phyloP scores from a whole-genome alignment of 2,329 filamentous ascomycete species.

The Calonectria pauciramosa region DNA sequence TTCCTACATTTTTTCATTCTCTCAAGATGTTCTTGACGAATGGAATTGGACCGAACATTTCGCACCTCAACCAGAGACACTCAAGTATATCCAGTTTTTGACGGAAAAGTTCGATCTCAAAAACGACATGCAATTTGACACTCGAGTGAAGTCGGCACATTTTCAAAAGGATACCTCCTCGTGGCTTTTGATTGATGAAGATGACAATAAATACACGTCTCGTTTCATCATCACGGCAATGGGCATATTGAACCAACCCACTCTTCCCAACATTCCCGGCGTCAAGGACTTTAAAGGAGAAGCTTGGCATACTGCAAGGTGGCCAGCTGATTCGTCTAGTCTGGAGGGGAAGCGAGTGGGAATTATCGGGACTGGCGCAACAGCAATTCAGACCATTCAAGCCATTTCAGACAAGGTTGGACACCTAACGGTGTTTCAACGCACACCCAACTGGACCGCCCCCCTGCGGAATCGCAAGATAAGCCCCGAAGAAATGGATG shows the following conservation, averaged over 20 bases:
- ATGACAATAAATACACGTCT: conserved; percentile 38
- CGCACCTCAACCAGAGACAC: conserved; percentile 42
- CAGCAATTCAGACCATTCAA: conserved; percentile 32
- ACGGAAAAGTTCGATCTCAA: conserved; percentile 42
- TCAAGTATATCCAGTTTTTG: conserved; percentile 25
- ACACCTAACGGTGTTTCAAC: conserved; percentile 29
- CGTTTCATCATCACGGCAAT: conserved; percentile 46
- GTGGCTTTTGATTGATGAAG: conserved; percentile 49
- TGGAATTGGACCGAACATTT: conserved; percentile 57
- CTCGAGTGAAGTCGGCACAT: conserved; percentile 48
- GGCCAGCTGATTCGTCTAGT: conserved; percentile 19
- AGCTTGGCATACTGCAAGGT: conserved; percentile 31
- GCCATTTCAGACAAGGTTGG: conserved; percentile 27
- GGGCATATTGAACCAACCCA: conserved; percentile 49
- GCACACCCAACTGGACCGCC: conserved; percentile 31
- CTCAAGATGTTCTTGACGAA: conserved; percentile 54
- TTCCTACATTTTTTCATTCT: conserved; percentile 59
- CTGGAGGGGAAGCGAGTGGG: conserved; percentile 28
- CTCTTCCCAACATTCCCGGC: conserved; percentile 51
- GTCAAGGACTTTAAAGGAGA: conserved; percentile 32
- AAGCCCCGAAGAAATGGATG: conserved; percentile 32
- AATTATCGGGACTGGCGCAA: conserved; percentile 29
- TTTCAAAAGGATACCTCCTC: conserved; percentile 47
- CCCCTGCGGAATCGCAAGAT: conserved; percentile 34
- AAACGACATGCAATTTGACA: conserved; percentile 57